These are phyloP conservation scores for Myxozyma sirexii DNA, from an alignment of 805 yeast species.

Conservation along the genomic window DNA sequence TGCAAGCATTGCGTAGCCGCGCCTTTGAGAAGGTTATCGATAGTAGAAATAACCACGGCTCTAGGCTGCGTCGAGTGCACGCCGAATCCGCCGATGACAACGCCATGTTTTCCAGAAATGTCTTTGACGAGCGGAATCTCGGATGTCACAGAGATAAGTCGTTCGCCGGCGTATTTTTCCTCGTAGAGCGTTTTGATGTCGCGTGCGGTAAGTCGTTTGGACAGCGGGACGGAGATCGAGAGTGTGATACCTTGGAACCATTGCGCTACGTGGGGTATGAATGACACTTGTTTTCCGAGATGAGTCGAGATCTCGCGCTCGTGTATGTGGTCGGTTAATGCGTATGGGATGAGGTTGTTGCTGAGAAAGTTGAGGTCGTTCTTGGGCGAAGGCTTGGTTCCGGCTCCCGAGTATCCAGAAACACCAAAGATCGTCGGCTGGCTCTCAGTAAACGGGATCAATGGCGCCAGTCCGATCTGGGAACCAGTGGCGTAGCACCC, in stretches of 20 bases:
- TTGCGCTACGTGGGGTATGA: constrained; percentile 91
- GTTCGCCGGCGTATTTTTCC: constrained; percentile 85
- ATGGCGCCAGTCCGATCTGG: constrained; percentile 87
- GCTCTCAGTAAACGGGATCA: constrained; percentile 62
- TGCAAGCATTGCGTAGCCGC: constrained; percentile 99
- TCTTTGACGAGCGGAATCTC: constrained; percentile 93
- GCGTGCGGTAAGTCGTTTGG: constrained; percentile 66
- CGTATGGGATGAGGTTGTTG: constrained; percentile 90
- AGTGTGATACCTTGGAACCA: constrained; percentile 99
- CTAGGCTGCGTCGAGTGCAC: constrained; percentile 86
- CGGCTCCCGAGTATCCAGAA: constrained; percentile 98
- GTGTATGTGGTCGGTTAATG: constrained; percentile 95
- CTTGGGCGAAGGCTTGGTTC: constrained; percentile 97
- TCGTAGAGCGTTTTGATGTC: constrained; percentile 84
- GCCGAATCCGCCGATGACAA: constrained; percentile 90
- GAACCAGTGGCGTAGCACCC: constrained; percentile 99
- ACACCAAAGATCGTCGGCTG: constrained; percentile 90
- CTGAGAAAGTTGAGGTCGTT: constrained; percentile 75
- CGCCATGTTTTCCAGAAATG: constrained; percentile 92
- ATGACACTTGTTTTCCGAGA: constrained; percentile 78
- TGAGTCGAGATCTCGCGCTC: constrained; percentile 88
- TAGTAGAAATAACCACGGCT: constrained; percentile 91
- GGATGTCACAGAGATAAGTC: constrained; percentile 79
- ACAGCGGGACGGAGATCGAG: constrained; percentile 85
- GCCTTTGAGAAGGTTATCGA: constrained; percentile 94